phyloP scores from a whole-genome alignment of 2,329 filamentous ascomycete species.

The Colletotrichum cordylinicola region DNA sequence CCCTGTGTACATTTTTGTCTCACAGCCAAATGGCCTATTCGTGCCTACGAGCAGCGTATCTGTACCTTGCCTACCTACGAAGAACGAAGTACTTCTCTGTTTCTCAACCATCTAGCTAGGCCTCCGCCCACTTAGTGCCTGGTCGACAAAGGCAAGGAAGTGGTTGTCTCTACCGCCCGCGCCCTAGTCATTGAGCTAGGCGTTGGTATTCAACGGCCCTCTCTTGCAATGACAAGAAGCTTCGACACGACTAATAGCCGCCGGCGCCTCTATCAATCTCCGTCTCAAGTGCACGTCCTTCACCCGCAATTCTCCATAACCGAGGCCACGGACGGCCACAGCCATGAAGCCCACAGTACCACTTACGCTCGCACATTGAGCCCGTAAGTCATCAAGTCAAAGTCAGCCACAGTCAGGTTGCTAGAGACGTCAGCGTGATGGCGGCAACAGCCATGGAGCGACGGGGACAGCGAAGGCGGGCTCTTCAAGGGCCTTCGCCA shows the following conservation, averaged over 20 bases:
- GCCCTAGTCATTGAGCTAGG: neutral
- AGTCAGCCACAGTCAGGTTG: neutral
- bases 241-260: neutral
- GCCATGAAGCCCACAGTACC: neutral
- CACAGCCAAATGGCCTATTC: neutral
- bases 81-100: neutral
- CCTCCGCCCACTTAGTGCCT: neutral
- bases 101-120: neutral
- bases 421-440: neutral
- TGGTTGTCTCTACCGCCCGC: neutral
- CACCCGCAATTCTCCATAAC: neutral
- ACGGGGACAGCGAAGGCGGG: neutral
- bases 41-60: neutral
- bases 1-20: neutral
- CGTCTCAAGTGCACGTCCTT: neutral
- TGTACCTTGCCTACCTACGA: neutral
- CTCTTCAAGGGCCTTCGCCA: conserved; percentile 1
- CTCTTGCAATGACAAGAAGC: neutral
- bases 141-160: neutral
- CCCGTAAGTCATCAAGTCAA: neutral
- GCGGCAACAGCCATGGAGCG: neutral
- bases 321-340: neutral
- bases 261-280: neutral
- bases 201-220: neutral
- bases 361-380: neutral